Base-by-base conservation (phyloP, 257 asterid species). In the Capsicum pubescens region DNA sequence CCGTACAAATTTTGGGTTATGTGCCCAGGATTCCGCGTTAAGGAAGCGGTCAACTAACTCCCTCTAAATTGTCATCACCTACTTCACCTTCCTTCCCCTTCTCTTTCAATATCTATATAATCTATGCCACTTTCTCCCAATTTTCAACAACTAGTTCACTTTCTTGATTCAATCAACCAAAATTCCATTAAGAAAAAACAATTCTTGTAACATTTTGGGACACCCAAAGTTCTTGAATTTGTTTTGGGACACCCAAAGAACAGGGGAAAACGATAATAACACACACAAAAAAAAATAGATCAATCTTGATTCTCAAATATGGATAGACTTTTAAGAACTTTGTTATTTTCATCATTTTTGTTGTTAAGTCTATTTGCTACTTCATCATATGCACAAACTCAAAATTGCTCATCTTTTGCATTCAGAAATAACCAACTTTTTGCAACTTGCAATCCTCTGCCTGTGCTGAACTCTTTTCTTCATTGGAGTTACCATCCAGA, bases 401-500 rank as follows among this genome's bases (percentile, higher is more conserved):
- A 82, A 80, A 58, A 61, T 32, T 93, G 97, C 82, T 8, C 89
- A 0, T 4, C 57, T 36, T 80, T 82, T 78, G 13, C 39, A 9
- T 94, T 92, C 82, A 17, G 86, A 8, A 87, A 84, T 90, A 84
- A 77, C 59, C 79, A 12, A 4, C 5, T 0, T 0, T 94, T 80
- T 85, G 44, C 87, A 0, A 54, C 89, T 0, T 94, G 97, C 44
- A 85, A 17, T 67, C 8, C 3, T 42, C 95, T 94, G 6, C 94
- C 97, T 0, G 90, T 84, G 7, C 89, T 94, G 6, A 84, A 80
- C 89, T 83, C 98, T 2, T 88, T 90, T 90, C 88, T 94, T 0
- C 98, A 94, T 84, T 94, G 94, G 93, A 94, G 26, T 71, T 93
- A 93, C 88, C 89, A 91, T 80, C 83, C 32, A 26, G 15, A 82